Conservation (phyloP, 768 basidiomycete species). For the Tremella mesenterica region DNA sequence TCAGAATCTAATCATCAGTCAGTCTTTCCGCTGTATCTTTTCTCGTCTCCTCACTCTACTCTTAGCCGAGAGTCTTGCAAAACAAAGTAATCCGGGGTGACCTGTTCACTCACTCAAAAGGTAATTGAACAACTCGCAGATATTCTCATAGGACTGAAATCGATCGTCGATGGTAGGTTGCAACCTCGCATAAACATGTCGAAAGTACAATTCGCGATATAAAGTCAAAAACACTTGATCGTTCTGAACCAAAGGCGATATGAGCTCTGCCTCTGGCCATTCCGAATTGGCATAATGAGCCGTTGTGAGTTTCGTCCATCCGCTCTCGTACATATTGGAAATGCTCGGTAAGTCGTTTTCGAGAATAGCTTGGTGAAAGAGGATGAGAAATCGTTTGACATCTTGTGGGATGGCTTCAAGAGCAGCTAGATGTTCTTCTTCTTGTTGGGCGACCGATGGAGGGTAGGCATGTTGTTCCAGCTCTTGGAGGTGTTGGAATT, state of each 20-base stretch:
- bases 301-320: slow-evolving; percentile 72
- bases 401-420: slow-evolving; percentile 35
- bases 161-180: slow-evolving; percentile 94
- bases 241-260: slow-evolving; percentile 88
- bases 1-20: slow-evolving; percentile 64
- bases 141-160: slow-evolving; percentile 83
- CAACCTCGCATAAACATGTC: slow-evolving; percentile 87
- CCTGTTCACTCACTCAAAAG: slow-evolving; percentile 78
- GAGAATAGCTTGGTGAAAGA: slow-evolving; percentile 85
- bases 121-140: slow-evolving; percentile 96
- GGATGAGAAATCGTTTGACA: slow-evolving; percentile 65
- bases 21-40: not conserved
- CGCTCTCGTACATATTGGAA: slow-evolving; percentile 86
- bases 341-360: slow-evolving; percentile 87
- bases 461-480: slow-evolving; percentile 30
- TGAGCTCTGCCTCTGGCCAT: slow-evolving; percentile 95
- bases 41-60: not conserved
- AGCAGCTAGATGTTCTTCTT: slow-evolving; percentile 9
- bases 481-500: slow-evolving; percentile 30
- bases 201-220: slow-evolving; percentile 55
- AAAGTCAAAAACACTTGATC: slow-evolving; percentile 91
- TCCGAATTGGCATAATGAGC: slow-evolving; percentile 89
- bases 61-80: too few species aligned
- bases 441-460: slow-evolving; percentile 13
- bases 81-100: not conserved